Evolutionary conservation across 441 rosid genomes (phyloP), one percentile per base, ranked within the genome.

Genomic region (Corymbia calophylla): DNA sequence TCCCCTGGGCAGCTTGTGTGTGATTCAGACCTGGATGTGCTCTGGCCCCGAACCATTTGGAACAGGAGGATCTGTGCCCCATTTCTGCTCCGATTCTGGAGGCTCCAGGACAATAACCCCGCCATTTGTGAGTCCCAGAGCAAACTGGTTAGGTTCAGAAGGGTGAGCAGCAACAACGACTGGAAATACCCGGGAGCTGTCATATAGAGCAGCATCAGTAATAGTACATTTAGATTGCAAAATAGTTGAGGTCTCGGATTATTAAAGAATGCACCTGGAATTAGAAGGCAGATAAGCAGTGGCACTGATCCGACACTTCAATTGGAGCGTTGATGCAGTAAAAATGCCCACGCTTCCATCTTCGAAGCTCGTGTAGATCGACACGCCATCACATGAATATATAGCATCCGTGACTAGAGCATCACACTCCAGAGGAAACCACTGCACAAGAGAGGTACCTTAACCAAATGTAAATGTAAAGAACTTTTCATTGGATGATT

Each of bases 41-140:
- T 60, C 94, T 94, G 95, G 93, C 80, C 95, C 95, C 18, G 93
- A 94, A n/a, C 91, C 94, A 77, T 92, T 91, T 58, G 93, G 93
- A 25, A 85, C 88, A 44, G 94, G 91, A 19, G 93, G 92, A 17
- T 89, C 60, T 53, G 66, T 84, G 53, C 93, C 93, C 93, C 93
- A 92, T 48, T 87, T 88, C 60, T 88, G 90, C 60, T 91, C 93
- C 7, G 87, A 86, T 55, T 91, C 91, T 14, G 88, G 88, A 49
- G 92, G 93, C 92, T 92, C 93, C 53, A 92, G 66, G n/a, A 92
- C 92, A 86, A 89, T 77, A 21, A 92, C 93, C 62, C 93, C 88
- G 5, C 93, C 93, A 62, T 92, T 91, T 12, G 89, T 89, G 49
- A 91, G 92, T 68, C 93, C 93, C 51, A 91, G 86, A 8, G 93